Base-by-base conservation (phyloP, 2,329 filamentous ascomycete genomes). In the Fonsecaea monophora region DNA sequence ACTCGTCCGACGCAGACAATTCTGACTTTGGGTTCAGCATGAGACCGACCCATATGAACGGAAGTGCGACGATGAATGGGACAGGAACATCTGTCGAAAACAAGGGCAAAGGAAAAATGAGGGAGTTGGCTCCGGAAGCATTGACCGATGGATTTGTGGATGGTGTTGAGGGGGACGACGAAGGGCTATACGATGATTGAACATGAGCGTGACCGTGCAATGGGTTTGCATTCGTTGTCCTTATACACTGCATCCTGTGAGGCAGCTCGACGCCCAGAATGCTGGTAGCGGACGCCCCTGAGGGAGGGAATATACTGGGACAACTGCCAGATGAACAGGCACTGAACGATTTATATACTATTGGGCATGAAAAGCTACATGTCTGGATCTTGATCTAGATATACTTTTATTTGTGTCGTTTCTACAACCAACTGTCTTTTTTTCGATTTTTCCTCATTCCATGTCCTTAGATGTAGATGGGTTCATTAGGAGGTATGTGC, bases 31-130 rank as follows among this genome's bases (percentile, higher is more conserved):
- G 71, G 65, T 73, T 75, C 45, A 74, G 68, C 64, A 77, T 71
- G 57, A 61, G 59, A 15, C 48, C 59, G 2, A 54, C 67, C 42
- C 79, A 73, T 60, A 74, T 75, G 53, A 74, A 75, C 35, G 77
- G 74, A 18, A 73, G 59, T 5, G 70, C 25, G 25, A 25, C 68
- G 70, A 73, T 59, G 73, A 75, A 63, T 73, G 75, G 56, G 72
- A 76, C 68, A 48, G 66, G 67, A 35, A 64, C 64, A 13, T 50
- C 45, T 4, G 74, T 74, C 56, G 78, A 70, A 21, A 60, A 59
- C 12, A 78, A 82, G 66, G 77, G 77, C 21, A 82, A 81, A 70
- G 76, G 73, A 38, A 80, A 77, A 65, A 66, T 60, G 15, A 66
- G 53, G 21, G 66, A 62, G 34, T 53, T 35, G 18, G 48, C 60